Evolutionary conservation across 352 stramenopile genomes (phyloP).

Genomic region (Aphanomyces cochlioides): DNA sequence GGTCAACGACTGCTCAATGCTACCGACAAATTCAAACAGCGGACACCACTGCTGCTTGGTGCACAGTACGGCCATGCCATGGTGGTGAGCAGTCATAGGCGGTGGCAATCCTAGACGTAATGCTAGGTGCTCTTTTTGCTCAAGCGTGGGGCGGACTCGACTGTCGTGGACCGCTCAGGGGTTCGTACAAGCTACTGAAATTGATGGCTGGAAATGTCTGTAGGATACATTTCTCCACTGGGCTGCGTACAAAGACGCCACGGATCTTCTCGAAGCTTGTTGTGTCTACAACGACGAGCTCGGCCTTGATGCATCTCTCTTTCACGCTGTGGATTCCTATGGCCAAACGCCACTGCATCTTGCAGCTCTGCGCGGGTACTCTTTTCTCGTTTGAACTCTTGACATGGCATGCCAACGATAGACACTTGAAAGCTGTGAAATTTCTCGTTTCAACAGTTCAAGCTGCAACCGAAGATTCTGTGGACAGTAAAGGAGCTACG

Average conservation of each 20-base stretch:
- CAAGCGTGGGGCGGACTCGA: conserved; percentile 63
- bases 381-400: background rate
- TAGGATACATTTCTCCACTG: conserved; percentile 80
- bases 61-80: conserved; percentile 58
- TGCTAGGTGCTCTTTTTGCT: conserved; percentile 68
- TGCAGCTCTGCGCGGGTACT: conserved; percentile 56
- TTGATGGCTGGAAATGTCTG: conserved; percentile 38
- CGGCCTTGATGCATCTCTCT: conserved; percentile 20
- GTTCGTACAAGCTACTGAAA: background rate
- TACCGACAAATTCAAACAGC: conserved; percentile 61
- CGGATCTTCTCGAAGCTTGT: conserved; percentile 77
- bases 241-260: conserved; percentile 81
- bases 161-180: conserved; percentile 38
- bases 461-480: background rate
- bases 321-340: conserved; percentile 56
- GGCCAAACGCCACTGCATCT: conserved; percentile 82
- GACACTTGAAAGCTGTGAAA: conserved; percentile 63
- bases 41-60: conserved; percentile 68
- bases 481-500: conserved; percentile 55
- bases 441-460: conserved; percentile 77
- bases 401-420: background rate
- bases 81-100: background rate
- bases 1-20: conserved; percentile 60
- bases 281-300: conserved; percentile 35
- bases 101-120: background rate